A percentile compares a stretch with the other conserved stretches of the same genome.
phyloP scores from a whole-genome alignment of 2,329 filamentous ascomycete genomes.

The Aureobasidium sp. region DNA sequence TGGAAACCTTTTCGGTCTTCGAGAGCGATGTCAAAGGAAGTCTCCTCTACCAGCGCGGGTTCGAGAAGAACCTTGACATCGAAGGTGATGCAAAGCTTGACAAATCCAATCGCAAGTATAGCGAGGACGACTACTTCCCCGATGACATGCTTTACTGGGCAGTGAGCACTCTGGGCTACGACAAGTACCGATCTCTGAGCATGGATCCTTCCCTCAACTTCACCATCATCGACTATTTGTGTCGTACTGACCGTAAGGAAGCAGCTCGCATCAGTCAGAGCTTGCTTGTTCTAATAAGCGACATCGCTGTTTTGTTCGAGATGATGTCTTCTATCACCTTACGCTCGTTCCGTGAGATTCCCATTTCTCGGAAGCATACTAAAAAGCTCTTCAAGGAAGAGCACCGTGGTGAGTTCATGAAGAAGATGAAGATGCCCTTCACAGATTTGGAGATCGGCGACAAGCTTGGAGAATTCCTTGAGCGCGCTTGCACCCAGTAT shows the following conservation, averaged over 20 bases:
- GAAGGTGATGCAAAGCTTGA: not conserved
- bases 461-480: not conserved
- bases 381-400: not conserved
- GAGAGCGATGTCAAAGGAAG: not conserved
- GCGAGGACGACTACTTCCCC: not conserved
- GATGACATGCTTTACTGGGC: not conserved
- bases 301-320: not conserved
- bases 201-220: constrained; percentile 1
- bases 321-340: not conserved
- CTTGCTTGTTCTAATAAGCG: not conserved
- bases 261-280: not conserved
- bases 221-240: not conserved
- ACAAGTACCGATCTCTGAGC: not conserved
- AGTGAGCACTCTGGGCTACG: not conserved
- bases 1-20: not conserved
- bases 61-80: not conserved
- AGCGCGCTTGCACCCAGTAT: not conserved
- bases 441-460: not conserved
- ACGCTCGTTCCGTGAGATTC: too few species aligned
- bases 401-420: not conserved
- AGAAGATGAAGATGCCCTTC: not conserved
- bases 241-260: not conserved
- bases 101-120: not conserved
- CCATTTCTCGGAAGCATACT: too few species aligned
- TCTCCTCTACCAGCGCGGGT: not conserved